Evolutionary conservation across 176 grass and related monocot genomes (phyloP).

Genomic region (Cymbopogon citratus): DNA sequence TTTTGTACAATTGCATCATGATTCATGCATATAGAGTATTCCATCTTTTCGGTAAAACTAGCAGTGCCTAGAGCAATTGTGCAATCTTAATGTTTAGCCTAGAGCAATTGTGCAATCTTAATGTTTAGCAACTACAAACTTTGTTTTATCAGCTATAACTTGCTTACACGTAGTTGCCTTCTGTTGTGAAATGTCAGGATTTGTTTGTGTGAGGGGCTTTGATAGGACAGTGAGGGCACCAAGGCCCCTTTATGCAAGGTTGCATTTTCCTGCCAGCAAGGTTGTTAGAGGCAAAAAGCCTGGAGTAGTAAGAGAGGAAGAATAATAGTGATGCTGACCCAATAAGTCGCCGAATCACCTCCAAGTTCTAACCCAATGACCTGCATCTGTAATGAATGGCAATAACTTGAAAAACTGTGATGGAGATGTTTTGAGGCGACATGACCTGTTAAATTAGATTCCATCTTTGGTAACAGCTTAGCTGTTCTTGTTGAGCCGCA

Average conservation of each 20-base stretch:
- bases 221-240: slow-evolving; percentile 47
- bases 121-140: background rate
- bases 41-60: no score
- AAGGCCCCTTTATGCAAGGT: slow-evolving; percentile 56
- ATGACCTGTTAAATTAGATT: slow-evolving; percentile 11
- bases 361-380: slow-evolving; percentile 33
- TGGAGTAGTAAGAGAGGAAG: slow-evolving; percentile 14
- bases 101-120: background rate
- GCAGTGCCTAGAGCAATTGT: background rate
- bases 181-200: slow-evolving; percentile 27
- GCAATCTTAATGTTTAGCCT: background rate
- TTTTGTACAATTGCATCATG: background rate
- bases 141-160: background rate
- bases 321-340: slow-evolving; percentile 17
- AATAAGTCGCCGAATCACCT: slow-evolving; percentile 28
- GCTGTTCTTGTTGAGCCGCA: background rate
- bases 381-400: slow-evolving; percentile 14
- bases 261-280: slow-evolving; percentile 60
- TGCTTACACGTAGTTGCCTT: background rate
- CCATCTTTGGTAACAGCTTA: slow-evolving; percentile 9
- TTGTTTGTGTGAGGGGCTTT: slow-evolving; percentile 65
- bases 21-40: no score
- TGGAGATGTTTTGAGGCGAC: slow-evolving; percentile 12
- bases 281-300: slow-evolving; percentile 33
- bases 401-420: slow-evolving; percentile 2